Evolutionary conservation across 2,329 filamentous ascomycete species (phyloP), one percentile per base, ranked within the genome.

Genomic region (Ophiostoma triangulosporum): DNA sequence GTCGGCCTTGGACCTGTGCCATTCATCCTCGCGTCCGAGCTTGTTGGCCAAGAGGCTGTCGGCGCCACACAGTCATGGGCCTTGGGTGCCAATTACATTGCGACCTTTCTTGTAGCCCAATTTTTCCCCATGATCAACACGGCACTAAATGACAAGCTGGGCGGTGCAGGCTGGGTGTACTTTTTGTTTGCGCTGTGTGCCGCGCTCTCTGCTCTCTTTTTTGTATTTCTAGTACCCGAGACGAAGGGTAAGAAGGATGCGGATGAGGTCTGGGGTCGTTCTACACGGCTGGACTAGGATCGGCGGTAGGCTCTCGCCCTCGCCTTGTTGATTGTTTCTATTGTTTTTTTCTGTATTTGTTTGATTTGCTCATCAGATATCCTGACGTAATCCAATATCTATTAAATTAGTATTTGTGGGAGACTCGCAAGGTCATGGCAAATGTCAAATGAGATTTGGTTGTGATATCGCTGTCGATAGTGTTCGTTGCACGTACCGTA

Each of bases 1-100:
- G 78, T 95, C 14, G 93, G 93, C 0, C 76, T 98, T 0, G 93
- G 93, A 0, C 93, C 93, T 0, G 88, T 98, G 0, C 93, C 93
- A 0, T 98, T 97, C 67, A 94, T 97, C 60, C 76, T 98, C 48
- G 84, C 90, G 0, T 90, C 87, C 1, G 93, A 97, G 68, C 78
- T 97, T 3, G 93, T 97, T 1, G 86, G 83, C 0, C 83, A 88
- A 12, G 88, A 95, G 64, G 93, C 91, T 0, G 89, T 96, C 0
- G 90, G 91, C 1, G 88, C 91, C 0, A 86, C 88, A 0, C 93
- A 98, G 66, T 90, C 85, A 55, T 94, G 89, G 78, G 86, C 84
- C 0, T 69, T 97, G 24, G 88, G 81, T 1, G 84, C 87, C 14
- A 97, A 93, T 66, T 97, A 94, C 74, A 74, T 88, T 26, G 86